Evolutionary conservation across 495 filamentous ascomycete genomes (phyloP).

Genomic region (Tuber indicum): DNA sequence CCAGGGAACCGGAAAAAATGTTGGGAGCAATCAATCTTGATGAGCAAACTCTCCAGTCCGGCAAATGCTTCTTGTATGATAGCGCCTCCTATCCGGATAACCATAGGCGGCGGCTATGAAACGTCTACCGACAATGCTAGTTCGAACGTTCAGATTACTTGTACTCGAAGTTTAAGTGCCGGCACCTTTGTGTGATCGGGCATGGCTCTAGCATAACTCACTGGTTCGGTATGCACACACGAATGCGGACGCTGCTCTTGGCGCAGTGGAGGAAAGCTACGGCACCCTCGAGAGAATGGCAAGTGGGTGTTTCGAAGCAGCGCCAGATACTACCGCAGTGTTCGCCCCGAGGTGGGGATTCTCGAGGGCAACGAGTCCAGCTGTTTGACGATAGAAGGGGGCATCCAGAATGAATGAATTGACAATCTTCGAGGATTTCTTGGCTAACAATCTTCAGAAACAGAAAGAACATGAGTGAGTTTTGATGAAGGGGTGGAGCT

Average conservation of each 20-base stretch:
- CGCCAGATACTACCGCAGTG: not conserved
- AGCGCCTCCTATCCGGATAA: not conserved
- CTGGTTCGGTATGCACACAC: not conserved
- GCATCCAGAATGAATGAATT: too few species aligned
- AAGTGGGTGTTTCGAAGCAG: not conserved
- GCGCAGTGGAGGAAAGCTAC: not conserved
- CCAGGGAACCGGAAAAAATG: too few species aligned
- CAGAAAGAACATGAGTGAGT: too few species aligned
- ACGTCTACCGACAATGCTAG: not conserved
- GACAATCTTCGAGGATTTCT: too few species aligned
- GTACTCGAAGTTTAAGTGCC: not conserved
- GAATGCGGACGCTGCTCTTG: not conserved
- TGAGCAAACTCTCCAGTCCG: not conserved
- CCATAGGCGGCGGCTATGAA: not conserved
- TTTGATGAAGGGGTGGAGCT: too few species aligned
- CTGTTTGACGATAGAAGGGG: too few species aligned
- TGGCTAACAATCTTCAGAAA: too few species aligned
- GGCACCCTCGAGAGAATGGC: not conserved
- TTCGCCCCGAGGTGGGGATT: too few species aligned
- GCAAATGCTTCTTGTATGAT: not conserved
- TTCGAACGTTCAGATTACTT: not conserved
- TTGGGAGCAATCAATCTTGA: not conserved
- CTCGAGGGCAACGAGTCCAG: too few species aligned
- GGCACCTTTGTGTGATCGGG: not conserved
- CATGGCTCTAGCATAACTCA: not conserved